Conservation (phyloP, 768 basidiomycete species). For the Mrakia blollopis region DNA sequence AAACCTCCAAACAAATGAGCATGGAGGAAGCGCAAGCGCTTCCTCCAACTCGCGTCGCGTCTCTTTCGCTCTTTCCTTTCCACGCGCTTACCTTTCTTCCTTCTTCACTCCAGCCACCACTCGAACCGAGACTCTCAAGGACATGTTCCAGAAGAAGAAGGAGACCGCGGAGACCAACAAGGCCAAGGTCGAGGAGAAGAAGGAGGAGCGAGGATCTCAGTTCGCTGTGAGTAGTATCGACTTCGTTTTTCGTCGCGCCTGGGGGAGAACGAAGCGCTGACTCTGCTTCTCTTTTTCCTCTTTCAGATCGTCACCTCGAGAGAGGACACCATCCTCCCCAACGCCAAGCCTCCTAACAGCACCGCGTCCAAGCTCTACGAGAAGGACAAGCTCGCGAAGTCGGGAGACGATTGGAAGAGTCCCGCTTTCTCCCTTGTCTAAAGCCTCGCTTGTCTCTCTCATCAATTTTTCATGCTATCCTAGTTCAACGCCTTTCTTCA, state of each 20-base stretch:
- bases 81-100: too few species aligned
- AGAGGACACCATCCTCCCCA: neutral
- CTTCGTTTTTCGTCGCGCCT: neutral
- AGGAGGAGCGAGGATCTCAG: constrained; percentile 31
- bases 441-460: neutral
- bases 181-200: constrained; percentile 41
- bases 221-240: constrained; percentile 6
- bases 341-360: neutral
- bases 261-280: too few species aligned
- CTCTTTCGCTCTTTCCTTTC: too few species aligned
- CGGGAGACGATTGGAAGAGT: constrained; percentile 3
- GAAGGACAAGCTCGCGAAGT: neutral
- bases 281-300: too few species aligned
- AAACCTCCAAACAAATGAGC: too few species aligned
- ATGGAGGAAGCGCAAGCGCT: too few species aligned
- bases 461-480: neutral
- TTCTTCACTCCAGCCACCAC: constrained; percentile 20
- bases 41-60: too few species aligned
- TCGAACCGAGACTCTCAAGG: constrained; percentile 57
- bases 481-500: too few species aligned
- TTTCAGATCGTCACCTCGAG: neutral
- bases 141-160: constrained; percentile 57
- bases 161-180: constrained; percentile 50
- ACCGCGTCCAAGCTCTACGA: neutral
- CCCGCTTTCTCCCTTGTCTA: constrained; percentile 21